Evolutionary conservation across 176 grass and related monocot species (phyloP), one percentile per base, ranked within the genome.

Genomic region (Oryza punctata): DNA sequence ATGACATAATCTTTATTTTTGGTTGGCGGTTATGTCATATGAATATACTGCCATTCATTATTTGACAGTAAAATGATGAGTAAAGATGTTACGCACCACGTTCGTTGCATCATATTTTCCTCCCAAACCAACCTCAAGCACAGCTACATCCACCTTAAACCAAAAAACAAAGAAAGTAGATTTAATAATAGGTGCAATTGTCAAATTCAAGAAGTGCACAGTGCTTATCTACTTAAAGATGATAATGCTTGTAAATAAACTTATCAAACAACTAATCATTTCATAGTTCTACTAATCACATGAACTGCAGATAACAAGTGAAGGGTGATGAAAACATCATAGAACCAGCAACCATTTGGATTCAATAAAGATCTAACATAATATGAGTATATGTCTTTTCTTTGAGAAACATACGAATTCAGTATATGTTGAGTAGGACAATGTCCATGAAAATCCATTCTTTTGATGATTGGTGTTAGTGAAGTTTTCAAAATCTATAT

Each of bases 41-140:
- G 10, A 35, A 82, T n/a, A 43, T 12, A 46, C 3, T 30, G 63
- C 28, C 32, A 3, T 25, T 19, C 11, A 73, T 46, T 73, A 23
- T 82, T 65, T 66, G 2, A 73, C 64, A 74, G 68, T 12, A 78
- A 67, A 66, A 73, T 35, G 8, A 16, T n/a, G 9, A 60, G 82
- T 60, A 79, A 69, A 47, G 65, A 90, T 83, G n/a, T 67, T 27
- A 88, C 89, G 7, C 15, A 96, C 96, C 93, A 95, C 93, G 78
- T 98, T 98, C 5, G 96, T 96, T 61, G 96, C 91, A 87, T 96
- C 93, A 80, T 93, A 98, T 75, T 92, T 98, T 64, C 96, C 96
- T 71, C 96, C 96, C 82, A 98, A 90, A 83, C 96, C 96, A 87
- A 98, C 96, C 85, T 98, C 96, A 10, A 98, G 89, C 89, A 98